These are phyloP conservation scores for Prosopis cineraria DNA, from an alignment of 306 rosid species.

Conservation along the genomic window DNA sequence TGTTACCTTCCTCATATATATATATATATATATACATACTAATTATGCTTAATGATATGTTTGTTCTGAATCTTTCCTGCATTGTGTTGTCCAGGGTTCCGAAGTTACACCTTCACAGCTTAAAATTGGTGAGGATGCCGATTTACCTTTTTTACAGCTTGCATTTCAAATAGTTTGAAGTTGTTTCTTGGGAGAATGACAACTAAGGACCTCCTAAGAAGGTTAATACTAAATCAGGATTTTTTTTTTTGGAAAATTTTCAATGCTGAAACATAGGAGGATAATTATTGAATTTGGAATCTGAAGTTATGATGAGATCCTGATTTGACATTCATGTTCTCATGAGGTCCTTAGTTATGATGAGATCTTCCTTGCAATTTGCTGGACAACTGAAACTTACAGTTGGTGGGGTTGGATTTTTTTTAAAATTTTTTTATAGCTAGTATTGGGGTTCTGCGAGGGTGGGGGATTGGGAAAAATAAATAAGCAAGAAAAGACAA, in stretches of 20 bases:
- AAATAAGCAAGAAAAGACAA: neutral
- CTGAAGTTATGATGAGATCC: too few relatives aligned
- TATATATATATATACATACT: neutral
- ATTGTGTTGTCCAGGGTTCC: slow-evolving; percentile 64
- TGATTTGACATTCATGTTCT: too few relatives aligned
- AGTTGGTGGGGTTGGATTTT: neutral
- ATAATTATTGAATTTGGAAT: too few relatives aligned
- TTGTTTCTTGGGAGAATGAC: too few relatives aligned
- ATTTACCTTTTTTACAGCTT: slow-evolving; percentile 1
- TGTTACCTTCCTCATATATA: slow-evolving; percentile 12
- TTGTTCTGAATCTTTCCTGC: slow-evolving; percentile 40
- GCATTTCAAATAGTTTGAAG: neutral
- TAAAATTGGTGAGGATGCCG: slow-evolving; percentile 67
- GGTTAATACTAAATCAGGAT: too few relatives aligned
- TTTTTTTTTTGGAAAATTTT: too few relatives aligned
- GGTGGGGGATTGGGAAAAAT: neutral
- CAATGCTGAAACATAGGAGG: too few relatives aligned
- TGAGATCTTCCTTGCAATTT: slow-evolving; percentile 4
- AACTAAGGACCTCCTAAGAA: too few relatives aligned
- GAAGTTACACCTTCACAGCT: slow-evolving; percentile 68
- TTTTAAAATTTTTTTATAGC: neutral
- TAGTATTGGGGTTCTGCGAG: neutral
- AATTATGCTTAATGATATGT: slow-evolving; percentile 10
- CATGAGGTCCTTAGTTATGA: too few relatives aligned
- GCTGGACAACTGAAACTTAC: slow-evolving; percentile 1